Evolutionary conservation across 306 rosid species (phyloP), one percentile per base, ranked within the genome.

Genomic region (Chamaecrista fasciculata): DNA sequence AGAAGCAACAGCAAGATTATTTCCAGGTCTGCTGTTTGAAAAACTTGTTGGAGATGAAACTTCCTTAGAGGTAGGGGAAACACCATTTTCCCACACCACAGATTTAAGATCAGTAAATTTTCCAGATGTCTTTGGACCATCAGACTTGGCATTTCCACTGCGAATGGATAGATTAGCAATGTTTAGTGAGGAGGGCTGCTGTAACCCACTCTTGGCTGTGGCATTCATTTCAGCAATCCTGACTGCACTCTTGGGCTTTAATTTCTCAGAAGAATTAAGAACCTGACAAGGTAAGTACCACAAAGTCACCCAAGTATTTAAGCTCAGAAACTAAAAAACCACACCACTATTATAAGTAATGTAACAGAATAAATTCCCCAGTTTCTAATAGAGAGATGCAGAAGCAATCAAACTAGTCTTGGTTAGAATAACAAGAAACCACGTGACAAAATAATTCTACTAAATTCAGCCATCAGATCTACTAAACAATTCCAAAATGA

Each of bases 41-140:
- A 50, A 75, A 70, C 53, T 79, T 50, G 96, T 80, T 15, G 94
- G 89, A 75, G 88, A 86, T n/a, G 87, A 69, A 42, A 66, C 84
- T 76, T 94, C 98, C 86, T 90, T 94, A 18, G 85, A 72, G 52
- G 91, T 51, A 72, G 80, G 84, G 36, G 95, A 78, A 44, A 67
- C 78, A 34, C 96, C 98, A 78, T 86, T 86, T 67, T 94, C 97
- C 87, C 98, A 79, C 11, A 81, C 79, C 53, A 82, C 89, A 33
- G 89, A 92, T 76, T 88, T 90, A 33, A 94, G 94, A 79, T 90
- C 98, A 63, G 85, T 90, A 70, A 85, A 90, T 86, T 94, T 94
- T 71, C 98, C 98, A 53, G 97, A 82, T 69, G 90, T 76, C 89
- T 90, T 90, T n/a, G 93, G 81, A 74, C 84, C 34, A 55, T 94